Percentiles rank a stretch among this genome's conserved stretches.
Evolutionary conservation across 306 rosid species (phyloP).

Genomic region (Vigna unguiculata): DNA sequence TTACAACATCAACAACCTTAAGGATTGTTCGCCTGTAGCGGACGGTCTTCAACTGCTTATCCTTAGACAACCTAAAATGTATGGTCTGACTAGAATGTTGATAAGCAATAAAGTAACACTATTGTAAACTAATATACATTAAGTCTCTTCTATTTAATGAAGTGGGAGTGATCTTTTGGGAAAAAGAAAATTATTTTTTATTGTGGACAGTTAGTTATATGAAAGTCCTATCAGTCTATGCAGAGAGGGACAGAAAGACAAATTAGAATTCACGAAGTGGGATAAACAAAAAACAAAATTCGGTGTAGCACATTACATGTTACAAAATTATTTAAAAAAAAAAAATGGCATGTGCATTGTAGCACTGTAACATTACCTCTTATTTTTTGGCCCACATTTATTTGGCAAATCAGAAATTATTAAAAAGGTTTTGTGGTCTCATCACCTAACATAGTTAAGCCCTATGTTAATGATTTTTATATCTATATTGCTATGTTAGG

Average conservation of each 20-base stretch:
- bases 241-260: neutral
- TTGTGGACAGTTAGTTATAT: neutral
- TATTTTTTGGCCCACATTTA: constrained; percentile 14
- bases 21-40: too few species aligned
- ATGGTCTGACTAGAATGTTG: too few species aligned
- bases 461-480: neutral
- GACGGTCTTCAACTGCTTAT: too few species aligned
- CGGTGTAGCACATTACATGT: neutral
- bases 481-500: constrained; percentile 1
- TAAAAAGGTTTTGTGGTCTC: neutral
- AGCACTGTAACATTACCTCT: neutral
- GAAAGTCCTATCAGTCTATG: neutral
- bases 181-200: neutral
- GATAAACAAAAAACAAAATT: neutral
- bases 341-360: constrained; percentile 3
- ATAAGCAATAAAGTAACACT: too few species aligned
- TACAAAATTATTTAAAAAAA: too few species aligned
- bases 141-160: too few species aligned
- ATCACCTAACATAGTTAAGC: neutral
- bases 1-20: too few species aligned
- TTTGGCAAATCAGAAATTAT: constrained; percentile 10
- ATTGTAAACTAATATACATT: too few species aligned
- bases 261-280: neutral
- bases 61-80: too few species aligned
- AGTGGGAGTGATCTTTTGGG: too few species aligned